phyloP scores from a whole-genome alignment of 768 basidiomycete species.

The Rickenella mellea region DNA sequence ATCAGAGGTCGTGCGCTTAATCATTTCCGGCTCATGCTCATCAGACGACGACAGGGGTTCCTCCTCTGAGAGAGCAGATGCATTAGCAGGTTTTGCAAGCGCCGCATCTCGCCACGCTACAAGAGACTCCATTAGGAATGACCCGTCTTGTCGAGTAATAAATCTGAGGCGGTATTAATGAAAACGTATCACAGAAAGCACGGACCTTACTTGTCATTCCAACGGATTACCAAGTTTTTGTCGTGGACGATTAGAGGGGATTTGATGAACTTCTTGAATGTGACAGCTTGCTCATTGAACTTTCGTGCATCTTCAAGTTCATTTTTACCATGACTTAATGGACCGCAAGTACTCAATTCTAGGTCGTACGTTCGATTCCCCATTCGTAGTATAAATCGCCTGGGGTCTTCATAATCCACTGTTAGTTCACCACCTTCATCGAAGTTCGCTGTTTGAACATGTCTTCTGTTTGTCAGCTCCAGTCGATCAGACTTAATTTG shows the following conservation, averaged over 20 bases:
- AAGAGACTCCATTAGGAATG: conserved; percentile 69
- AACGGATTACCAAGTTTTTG: conserved; percentile 63
- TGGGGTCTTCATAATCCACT: conserved; percentile 49
- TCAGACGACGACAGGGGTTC: conserved; percentile 18
- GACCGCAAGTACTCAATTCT: conserved; percentile 58
- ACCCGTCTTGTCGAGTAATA: conserved; percentile 66
- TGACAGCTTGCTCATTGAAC: conserved; percentile 56
- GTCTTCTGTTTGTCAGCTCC: too few relatives aligned
- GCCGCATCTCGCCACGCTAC: conserved; percentile 52
- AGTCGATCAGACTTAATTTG: conserved; percentile 24
- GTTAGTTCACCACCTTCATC: conserved; percentile 46
- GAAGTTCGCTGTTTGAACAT: too few relatives aligned
- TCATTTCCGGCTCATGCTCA: conserved; percentile 26
- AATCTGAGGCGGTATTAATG: conserved; percentile 36
- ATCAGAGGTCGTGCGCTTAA: conserved; percentile 42
- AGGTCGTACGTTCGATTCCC: conserved; percentile 55
- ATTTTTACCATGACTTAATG: conserved; percentile 24
- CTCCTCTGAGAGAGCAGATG: conserved; percentile 17
- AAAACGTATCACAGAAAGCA: not conserved
- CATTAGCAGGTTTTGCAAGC: conserved; percentile 14
- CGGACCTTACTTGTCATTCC: conserved; percentile 53
- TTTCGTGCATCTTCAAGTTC: conserved; percentile 43
- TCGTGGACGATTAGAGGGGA: conserved; percentile 54
- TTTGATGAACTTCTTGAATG: conserved; percentile 55
- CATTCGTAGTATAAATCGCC: conserved; percentile 54